Conservation (phyloP, 2,329 filamentous ascomycete species). For the Kalaharituber pfeilii region DNA sequence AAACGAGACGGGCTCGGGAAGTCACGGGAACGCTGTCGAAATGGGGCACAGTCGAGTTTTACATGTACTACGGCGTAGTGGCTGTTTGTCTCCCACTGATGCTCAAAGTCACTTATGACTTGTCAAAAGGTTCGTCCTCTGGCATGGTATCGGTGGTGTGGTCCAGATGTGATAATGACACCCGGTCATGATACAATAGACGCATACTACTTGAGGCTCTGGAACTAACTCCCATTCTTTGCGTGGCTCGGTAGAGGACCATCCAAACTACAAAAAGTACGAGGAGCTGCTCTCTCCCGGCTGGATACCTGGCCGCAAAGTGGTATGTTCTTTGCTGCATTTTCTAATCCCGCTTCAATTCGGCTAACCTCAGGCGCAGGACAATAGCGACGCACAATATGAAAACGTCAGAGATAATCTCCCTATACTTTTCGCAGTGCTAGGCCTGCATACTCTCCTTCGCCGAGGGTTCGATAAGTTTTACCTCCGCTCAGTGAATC, state of each 20-base stretch:
- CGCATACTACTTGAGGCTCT: too few relatives aligned
- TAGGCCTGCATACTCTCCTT: slow-evolving; percentile 62
- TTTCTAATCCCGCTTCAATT: slow-evolving; percentile 7
- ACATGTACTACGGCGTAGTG: slow-evolving; percentile 58
- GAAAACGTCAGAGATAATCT: slow-evolving; percentile 68
- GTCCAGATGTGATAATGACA: neutral
- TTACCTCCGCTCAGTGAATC: slow-evolving; percentile 21
- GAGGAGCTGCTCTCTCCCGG: slow-evolving; percentile 54
- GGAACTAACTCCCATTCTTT: too few relatives aligned
- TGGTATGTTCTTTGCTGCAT: slow-evolving; percentile 49
- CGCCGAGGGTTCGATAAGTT: slow-evolving; percentile 51
- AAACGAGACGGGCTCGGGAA: neutral
- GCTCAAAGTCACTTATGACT: slow-evolving; percentile 76
- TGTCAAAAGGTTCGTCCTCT: slow-evolving; percentile 51
- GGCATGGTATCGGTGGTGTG: slow-evolving; percentile 1
- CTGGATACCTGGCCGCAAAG: slow-evolving; percentile 84
- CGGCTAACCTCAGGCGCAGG: slow-evolving; percentile 38
- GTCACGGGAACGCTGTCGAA: slow-evolving; percentile 40
- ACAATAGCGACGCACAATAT: slow-evolving; percentile 83
- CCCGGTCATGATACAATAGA: too few relatives aligned
- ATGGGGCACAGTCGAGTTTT: slow-evolving; percentile 81
- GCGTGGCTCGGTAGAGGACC: slow-evolving; percentile 58
- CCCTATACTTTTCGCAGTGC: slow-evolving; percentile 56
- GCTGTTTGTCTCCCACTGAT: slow-evolving; percentile 55
- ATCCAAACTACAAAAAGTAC: slow-evolving; percentile 65